Conservation (phyloP, 2,329 filamentous ascomycete species). For the Colletotrichum sp. region DNA sequence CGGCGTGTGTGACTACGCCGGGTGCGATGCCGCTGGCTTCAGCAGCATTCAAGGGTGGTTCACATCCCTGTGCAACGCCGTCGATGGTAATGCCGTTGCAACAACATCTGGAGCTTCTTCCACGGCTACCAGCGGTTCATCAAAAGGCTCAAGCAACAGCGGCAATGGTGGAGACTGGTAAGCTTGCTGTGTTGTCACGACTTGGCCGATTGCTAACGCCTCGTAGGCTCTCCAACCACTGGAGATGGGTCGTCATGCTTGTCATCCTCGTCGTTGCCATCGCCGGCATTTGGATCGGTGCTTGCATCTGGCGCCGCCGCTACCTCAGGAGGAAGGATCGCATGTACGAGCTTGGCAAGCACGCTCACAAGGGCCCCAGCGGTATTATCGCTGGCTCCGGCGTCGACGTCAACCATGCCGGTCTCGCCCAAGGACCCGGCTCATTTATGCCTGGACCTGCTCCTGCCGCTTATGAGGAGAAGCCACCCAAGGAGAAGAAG, state of each 20-base stretch:
- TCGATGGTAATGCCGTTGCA: constrained; percentile 36
- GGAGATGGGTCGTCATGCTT: constrained; percentile 83
- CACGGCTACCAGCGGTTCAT: constrained; percentile 27
- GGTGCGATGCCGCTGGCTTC: constrained; percentile 56
- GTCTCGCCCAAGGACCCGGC: constrained; percentile 30
- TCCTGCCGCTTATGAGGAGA: constrained; percentile 36
- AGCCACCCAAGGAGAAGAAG: constrained; percentile 48
- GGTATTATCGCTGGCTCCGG: constrained; percentile 36
- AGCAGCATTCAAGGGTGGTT: constrained; percentile 74
- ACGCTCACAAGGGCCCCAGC: constrained; percentile 34
- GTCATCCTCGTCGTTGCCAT: constrained; percentile 76
- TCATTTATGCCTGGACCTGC: constrained; percentile 35
- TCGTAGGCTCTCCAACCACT: constrained; percentile 71
- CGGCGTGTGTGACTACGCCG: constrained; percentile 64
- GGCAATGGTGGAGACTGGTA: constrained; percentile 53
- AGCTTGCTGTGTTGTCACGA: constrained; percentile 25
- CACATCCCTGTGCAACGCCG: constrained; percentile 64
- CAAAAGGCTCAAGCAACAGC: constrained; percentile 21
- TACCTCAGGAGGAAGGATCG: constrained; percentile 74
- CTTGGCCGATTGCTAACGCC: background rate
- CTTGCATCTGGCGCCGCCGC: constrained; percentile 74
- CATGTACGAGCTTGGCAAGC: constrained; percentile 53
- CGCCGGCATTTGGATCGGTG: constrained; percentile 67
- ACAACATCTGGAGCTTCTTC: constrained; percentile 32
- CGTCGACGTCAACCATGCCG: constrained; percentile 24